Percentiles rank a stretch among this genome's conserved stretches.
phyloP scores from a whole-genome alignment of 345 rosid genomes.

The Aethionema arabicum region DNA sequence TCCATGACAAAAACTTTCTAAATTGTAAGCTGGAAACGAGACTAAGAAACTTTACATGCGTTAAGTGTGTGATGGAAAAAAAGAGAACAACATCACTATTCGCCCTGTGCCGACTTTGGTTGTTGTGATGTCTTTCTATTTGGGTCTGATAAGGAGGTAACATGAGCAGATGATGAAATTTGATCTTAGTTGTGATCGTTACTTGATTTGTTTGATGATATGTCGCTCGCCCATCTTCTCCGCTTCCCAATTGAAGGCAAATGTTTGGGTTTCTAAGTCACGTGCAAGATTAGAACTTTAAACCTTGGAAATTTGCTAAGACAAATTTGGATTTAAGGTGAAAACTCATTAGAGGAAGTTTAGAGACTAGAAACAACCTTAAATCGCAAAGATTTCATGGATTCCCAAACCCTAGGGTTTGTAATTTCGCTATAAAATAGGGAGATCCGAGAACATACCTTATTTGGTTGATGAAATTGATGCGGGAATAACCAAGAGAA shows the following conservation, averaged over 20 bases:
- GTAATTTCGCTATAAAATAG: too few species aligned
- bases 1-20: conserved; percentile 7
- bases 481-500: too few species aligned
- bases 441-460: too few species aligned
- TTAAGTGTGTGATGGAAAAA: conserved; percentile 14
- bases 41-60: not conserved
- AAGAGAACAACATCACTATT: conserved; percentile 17
- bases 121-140: conserved; percentile 1
- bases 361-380: too few species aligned
- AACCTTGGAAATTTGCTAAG: too few species aligned
- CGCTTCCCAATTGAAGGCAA: not conserved
- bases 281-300: too few species aligned
- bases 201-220: conserved; percentile 27
- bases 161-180: conserved; percentile 12
- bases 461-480: too few species aligned
- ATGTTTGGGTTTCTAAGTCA: too few species aligned
- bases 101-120: not conserved
- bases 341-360: too few species aligned
- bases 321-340: too few species aligned
- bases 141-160: conserved; percentile 17
- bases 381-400: too few species aligned
- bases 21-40: conserved; percentile 5
- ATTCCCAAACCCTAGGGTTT: too few species aligned
- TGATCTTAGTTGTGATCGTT: conserved; percentile 25
- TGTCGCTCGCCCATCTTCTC: conserved; percentile 18